Conservation (phyloP, 306 rosid genomes). For the Quercus robur region DNA sequence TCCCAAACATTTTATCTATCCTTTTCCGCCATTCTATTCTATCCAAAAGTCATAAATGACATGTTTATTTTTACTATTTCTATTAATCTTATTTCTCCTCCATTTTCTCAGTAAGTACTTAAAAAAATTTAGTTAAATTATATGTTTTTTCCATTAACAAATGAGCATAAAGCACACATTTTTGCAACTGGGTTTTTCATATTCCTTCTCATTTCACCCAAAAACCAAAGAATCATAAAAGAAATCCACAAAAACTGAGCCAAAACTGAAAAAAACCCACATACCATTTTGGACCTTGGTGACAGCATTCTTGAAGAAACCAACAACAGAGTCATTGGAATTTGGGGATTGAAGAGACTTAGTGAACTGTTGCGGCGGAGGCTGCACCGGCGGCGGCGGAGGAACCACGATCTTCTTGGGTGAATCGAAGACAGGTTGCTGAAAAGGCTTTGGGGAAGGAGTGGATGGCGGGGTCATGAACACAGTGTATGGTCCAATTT, state of each 20-base stretch:
- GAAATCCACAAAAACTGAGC: background rate
- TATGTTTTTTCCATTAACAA: background rate
- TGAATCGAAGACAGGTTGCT: conserved; percentile 38
- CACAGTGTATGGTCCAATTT: conserved; percentile 97
- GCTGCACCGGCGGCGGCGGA: conserved; percentile 58
- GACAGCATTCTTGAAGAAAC: conserved; percentile 72
- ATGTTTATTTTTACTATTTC: background rate
- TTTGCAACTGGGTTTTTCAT: background rate
- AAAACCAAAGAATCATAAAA: background rate
- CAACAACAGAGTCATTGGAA: conserved; percentile 48
- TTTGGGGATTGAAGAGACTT: conserved; percentile 26
- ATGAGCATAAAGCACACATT: background rate
- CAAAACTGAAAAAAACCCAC: background rate
- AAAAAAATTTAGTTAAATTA: background rate
- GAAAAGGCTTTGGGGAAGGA: conserved; percentile 43
- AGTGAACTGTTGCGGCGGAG: conserved; percentile 84
- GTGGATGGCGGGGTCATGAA: conserved; percentile 96
- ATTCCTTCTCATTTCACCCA: background rate
- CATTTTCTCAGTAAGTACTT: background rate
- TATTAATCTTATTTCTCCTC: background rate
- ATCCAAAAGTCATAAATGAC: too few species aligned
- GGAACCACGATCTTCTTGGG: conserved; percentile 65
- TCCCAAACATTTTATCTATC: too few species aligned
- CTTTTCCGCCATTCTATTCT: too few species aligned
- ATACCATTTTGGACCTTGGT: conserved; percentile 76